A percentile compares a stretch with the other conserved stretches of the same genome.
Conservation (phyloP, 805 yeast genomes). For the Metschnikowia borealis region DNA sequence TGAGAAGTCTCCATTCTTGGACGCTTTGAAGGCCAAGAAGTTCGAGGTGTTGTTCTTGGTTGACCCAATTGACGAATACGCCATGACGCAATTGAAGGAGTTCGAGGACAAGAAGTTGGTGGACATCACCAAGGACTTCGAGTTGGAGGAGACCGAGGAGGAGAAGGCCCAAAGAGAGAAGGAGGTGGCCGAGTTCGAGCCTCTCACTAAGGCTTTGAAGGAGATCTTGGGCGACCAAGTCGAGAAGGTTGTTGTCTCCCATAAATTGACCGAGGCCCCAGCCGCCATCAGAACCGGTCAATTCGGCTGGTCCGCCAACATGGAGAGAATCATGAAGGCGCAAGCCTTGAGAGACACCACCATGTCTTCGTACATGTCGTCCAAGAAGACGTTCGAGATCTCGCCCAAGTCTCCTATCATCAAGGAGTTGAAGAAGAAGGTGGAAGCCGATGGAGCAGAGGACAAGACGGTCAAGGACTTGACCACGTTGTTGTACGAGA, state of each 20-base stretch:
- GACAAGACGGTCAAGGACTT: conserved; percentile 98
- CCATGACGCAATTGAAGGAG: conserved; percentile 98
- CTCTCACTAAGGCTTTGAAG: conserved; percentile 92
- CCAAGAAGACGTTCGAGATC: conserved; percentile 98
- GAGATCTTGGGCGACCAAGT: conserved; percentile 97
- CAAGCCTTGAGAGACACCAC: conserved; percentile 98
- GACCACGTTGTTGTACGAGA: conserved; percentile 93
- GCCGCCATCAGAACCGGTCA: conserved; percentile 99
- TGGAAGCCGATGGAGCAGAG: conserved; percentile 94
- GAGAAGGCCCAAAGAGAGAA: conserved; percentile 93
- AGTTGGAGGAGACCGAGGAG: conserved; percentile 96
- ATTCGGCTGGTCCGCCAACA: conserved; percentile 99
- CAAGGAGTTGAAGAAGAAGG: conserved; percentile 93
- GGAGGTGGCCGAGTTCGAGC: conserved; percentile 88
- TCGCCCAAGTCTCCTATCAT: conserved; percentile 96
- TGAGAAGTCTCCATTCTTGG: conserved; percentile 98
- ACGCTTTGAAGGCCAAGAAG: conserved; percentile 96
- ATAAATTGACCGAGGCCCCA: conserved; percentile 96
- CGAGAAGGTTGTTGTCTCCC: conserved; percentile 98
- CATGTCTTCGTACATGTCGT: conserved; percentile 99
- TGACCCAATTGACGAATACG: conserved; percentile 99
- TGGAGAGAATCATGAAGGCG: conserved; percentile 99
- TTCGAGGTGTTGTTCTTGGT: conserved; percentile 96
- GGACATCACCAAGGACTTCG: conserved; percentile 98
- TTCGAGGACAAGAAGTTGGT: conserved; percentile 98